phyloP scores from a whole-genome alignment of 208 protist species.

The Leishmania guyanensis region DNA sequence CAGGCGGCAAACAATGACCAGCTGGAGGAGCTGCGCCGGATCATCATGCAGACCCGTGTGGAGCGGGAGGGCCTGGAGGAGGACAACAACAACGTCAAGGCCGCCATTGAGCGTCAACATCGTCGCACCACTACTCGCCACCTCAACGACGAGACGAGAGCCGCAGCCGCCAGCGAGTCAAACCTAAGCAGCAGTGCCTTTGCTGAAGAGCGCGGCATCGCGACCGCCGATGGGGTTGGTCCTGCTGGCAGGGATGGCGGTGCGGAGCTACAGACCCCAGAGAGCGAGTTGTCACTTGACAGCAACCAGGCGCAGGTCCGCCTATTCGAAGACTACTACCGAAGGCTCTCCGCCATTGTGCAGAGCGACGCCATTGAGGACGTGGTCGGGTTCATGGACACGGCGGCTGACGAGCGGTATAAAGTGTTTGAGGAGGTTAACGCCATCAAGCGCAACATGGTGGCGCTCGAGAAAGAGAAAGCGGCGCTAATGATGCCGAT shows the following conservation, averaged over 20 bases:
- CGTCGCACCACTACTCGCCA: neutral
- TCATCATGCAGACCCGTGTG: slow-evolving; percentile 31
- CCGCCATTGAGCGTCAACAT: slow-evolving; percentile 11
- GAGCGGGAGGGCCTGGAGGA: slow-evolving; percentile 50
- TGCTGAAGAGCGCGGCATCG: neutral
- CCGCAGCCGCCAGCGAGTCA: neutral
- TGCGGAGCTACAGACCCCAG: neutral
- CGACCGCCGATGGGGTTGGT: neutral
- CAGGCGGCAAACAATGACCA: slow-evolving; percentile 51
- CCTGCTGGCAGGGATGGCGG: neutral
- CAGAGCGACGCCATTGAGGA: slow-evolving; percentile 50
- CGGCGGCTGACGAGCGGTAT: slow-evolving; percentile 52
- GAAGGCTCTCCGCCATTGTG: slow-evolving; percentile 46
- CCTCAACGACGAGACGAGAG: neutral
- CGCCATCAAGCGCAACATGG: slow-evolving; percentile 45
- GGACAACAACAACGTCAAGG: slow-evolving; percentile 25
- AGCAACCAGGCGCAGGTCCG: slow-evolving; percentile 8
- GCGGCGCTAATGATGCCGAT: slow-evolving; percentile 25
- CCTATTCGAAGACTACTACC: slow-evolving; percentile 56
- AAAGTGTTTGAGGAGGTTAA: slow-evolving; percentile 57
- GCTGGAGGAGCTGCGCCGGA: slow-evolving; percentile 46
- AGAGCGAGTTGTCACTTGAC: neutral
- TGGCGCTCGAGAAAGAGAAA: slow-evolving; percentile 34
- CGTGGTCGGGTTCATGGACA: slow-evolving; percentile 61
- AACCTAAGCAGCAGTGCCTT: neutral